Evolutionary conservation across 768 basidiomycete species (phyloP), one percentile per base, ranked within the genome.

Genomic region (Scleroderma bovista): DNA sequence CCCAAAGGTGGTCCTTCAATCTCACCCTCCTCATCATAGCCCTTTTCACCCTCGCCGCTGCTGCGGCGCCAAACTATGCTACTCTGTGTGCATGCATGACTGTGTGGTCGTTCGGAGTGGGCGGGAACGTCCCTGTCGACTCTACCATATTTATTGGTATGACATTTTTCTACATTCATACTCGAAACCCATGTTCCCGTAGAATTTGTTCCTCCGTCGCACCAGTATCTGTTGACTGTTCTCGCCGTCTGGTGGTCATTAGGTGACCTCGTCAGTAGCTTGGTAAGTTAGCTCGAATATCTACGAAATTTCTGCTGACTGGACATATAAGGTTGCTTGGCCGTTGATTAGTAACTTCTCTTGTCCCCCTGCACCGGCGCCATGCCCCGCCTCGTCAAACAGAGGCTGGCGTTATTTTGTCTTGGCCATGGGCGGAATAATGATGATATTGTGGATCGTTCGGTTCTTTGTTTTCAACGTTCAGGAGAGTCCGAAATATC

Each of bases 201-300:
- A 82, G 84, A 89, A 57, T 86, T 86, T 58, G 60, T 86, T 0
- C 87, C 87, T 0, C 76, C 77, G 3, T 78, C 79, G 1, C 84
- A 88, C 53, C 88, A 89, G 58, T 88, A 86, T 58, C 72, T 90
- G 3, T 70, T 89, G 31, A 88, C 86, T 0, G 68, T 88, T 11
- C 72, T 89, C n/a, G 86, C 86, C 0, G 77, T 88, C 33, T 89
- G 84, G 83, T 90, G 88, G 88, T 81, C 84, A 5, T 72, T 88
- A 29, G 86, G 86, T 2, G 86, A 87, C 60, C 73, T 88, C 1
- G 60, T 84, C 44, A 82, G 79, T 17, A 76, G 74, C 54, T 57
- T 77, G 43, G 75, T 75, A 40, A 16, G 66, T 50, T 11, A 2
- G 10, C 2, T 1, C 26, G 15, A 9, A 29, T 56, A 33, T 0